phyloP scores from a whole-genome alignment of 129 eudicot species.

The Silybum marianum region DNA sequence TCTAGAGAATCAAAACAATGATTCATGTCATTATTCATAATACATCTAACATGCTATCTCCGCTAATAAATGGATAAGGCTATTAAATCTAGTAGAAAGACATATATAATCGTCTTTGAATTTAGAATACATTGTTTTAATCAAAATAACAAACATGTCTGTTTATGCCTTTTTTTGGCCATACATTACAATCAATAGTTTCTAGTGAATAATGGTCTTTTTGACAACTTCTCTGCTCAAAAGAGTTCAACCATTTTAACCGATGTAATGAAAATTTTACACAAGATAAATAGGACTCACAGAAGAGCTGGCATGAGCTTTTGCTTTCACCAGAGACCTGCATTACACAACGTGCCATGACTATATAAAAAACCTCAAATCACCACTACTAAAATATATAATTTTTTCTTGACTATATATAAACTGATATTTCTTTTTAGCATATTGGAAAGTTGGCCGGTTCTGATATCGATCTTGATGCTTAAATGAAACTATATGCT shows the following conservation, averaged over 20 bases:
- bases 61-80: not conserved
- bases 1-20: not conserved
- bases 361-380: not conserved
- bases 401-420: not conserved
- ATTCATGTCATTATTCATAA: not conserved
- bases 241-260: slow-evolving; percentile 44
- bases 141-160: slow-evolving; percentile 29
- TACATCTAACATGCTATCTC: not conserved
- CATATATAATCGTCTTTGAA: not conserved
- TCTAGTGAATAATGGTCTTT: slow-evolving; percentile 22
- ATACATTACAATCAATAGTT: slow-evolving; percentile 28
- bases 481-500: not conserved
- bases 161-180: slow-evolving; percentile 25
- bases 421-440: not conserved
- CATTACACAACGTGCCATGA: not conserved
- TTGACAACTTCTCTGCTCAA: slow-evolving; percentile 35
- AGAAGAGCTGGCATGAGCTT: slow-evolving; percentile 31
- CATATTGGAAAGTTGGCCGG: not conserved
- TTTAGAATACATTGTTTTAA: slow-evolving; percentile 32
- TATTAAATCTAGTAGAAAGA: slow-evolving; percentile 4
- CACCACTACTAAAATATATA: not conserved
- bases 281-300: slow-evolving; percentile 42
- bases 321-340: slow-evolving; percentile 42
- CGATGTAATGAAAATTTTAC: slow-evolving; percentile 44
- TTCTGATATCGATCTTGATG: slow-evolving; percentile 1